Conservation (phyloP, 2,329 filamentous ascomycete genomes). For the Westerdykella ornata region DNA sequence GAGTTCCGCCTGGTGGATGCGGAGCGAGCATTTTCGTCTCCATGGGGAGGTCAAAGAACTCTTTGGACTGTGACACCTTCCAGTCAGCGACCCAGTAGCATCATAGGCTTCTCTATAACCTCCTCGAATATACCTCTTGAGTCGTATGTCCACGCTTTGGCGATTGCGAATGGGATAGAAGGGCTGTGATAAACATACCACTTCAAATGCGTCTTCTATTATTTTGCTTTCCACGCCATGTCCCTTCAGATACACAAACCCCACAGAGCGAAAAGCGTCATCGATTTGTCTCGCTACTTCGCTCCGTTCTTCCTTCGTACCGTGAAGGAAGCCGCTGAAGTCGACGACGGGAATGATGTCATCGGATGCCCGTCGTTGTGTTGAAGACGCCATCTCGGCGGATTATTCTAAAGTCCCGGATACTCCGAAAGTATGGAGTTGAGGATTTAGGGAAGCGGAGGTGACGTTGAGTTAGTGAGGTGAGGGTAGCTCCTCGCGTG, state of each 20-base stretch:
- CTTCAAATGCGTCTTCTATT: slow-evolving; percentile 25
- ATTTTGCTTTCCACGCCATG: slow-evolving; percentile 31
- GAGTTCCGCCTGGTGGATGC: slow-evolving; percentile 34
- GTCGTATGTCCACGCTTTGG: too few species aligned
- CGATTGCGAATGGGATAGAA: not conserved
- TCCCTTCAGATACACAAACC: slow-evolving; percentile 40
- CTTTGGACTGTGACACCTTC: slow-evolving; percentile 17
- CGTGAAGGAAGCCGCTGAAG: slow-evolving; percentile 20
- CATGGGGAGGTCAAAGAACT: slow-evolving; percentile 35
- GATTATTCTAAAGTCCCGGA: too few species aligned
- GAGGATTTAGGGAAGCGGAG: too few species aligned
- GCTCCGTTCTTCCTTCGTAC: slow-evolving; percentile 10
- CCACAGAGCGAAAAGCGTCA: slow-evolving; percentile 32
- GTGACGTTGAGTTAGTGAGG: too few species aligned
- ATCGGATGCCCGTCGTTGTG: too few species aligned
- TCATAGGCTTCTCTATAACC: too few species aligned
- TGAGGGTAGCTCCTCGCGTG: too few species aligned
- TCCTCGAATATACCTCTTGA: too few species aligned
- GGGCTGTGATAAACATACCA: slow-evolving; percentile 13
- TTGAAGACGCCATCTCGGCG: too few species aligned
- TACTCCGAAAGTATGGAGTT: too few species aligned
- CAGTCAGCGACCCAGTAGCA: not conserved
- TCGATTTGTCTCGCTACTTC: slow-evolving; percentile 33
- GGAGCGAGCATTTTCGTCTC: slow-evolving; percentile 35
- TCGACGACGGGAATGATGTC: slow-evolving; percentile 24